phyloP scores from a whole-genome alignment of 73 alveolate species.

The Stentor roeselii region DNA sequence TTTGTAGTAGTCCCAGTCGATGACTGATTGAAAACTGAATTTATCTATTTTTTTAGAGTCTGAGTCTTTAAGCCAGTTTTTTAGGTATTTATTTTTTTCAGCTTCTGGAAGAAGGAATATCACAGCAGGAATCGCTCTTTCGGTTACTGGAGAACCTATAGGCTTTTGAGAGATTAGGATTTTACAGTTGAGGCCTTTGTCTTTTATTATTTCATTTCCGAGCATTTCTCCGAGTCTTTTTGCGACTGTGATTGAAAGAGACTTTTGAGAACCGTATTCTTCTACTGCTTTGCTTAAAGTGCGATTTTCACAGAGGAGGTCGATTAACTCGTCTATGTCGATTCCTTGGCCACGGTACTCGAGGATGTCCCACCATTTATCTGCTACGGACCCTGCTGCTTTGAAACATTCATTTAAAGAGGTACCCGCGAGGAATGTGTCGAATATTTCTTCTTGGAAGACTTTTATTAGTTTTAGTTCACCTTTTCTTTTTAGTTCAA shows the following conservation, averaged over 20 bases:
- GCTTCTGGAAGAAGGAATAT: constrained; percentile 88
- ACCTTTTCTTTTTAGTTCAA: constrained; percentile 99
- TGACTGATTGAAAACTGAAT: constrained; percentile 92
- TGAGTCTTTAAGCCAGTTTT: constrained; percentile 96
- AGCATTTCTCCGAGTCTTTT: constrained; percentile 94
- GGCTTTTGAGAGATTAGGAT: constrained; percentile 96
- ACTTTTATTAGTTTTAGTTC: constrained; percentile 97
- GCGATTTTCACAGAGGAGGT: constrained; percentile 91
- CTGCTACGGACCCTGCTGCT: constrained; percentile 62
- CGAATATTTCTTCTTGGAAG: constrained; percentile 97
- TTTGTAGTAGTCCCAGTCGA: constrained; percentile 99
- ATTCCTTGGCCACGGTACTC: constrained; percentile 88
- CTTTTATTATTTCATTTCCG: constrained; percentile 94
- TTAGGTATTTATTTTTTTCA: constrained; percentile 85
- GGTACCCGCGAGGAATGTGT: constrained; percentile 94
- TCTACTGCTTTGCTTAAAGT: constrained; percentile 73
- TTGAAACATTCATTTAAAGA: constrained; percentile 85
- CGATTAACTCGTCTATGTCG: constrained; percentile 86
- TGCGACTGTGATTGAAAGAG: constrained; percentile 96
- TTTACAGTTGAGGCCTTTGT: constrained; percentile 92
- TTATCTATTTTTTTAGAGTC: constrained; percentile 70
- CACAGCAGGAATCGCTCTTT: constrained; percentile 97
- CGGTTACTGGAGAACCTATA: constrained; percentile 90
- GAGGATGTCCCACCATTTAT: constrained; percentile 72
- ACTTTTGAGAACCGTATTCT: constrained; percentile 92